Evolutionary conservation across 2,329 filamentous ascomycete genomes (phyloP), one percentile per base, ranked within the genome.

Genomic region (Cadophora sp.): DNA sequence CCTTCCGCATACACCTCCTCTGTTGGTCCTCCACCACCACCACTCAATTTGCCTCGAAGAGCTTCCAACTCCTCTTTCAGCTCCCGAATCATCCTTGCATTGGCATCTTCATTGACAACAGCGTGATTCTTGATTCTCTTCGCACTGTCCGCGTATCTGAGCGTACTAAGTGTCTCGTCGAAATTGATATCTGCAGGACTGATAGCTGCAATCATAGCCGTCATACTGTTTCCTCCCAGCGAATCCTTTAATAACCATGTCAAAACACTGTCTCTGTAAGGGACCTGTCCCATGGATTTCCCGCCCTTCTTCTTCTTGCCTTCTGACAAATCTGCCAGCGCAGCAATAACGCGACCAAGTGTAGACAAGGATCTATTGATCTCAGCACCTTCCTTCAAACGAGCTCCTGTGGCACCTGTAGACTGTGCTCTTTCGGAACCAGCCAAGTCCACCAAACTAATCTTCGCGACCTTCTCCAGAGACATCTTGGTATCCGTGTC

Each of bases 51-150:
- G 75, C 92, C 91, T 75, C 96, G 88, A 66, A 99, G 83, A 69
- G 97, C 85, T 1, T 92, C 88, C 67, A 99, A 81, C 77, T 99
- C 96, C 79, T 99, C 96, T 79, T 99, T 99, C 71, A 99, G 84
- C 78, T 99, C 96, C 79, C 96, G 88, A 72, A 99, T 98, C 96
- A 99, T 99, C 75, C 96, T 92, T 69, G 96, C 96, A 78, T 99
- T 99, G 58, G 96, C 95, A 81, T 99, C 96, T 80, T 99, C 96
- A 83, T 99, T 99, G 80, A 99, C 92, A 62, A 99, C 96, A 67
- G 96, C 96, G 80, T 99, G 96, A 82, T 99, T 99, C 93, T 98
- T 98, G 86, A 99, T 99, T 75, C 96, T 90, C 83, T 99, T 99
- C 29, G 96, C 96, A 8, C 94, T 97, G 78, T 99, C 95, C 66